phyloP scores from a whole-genome alignment of 1,284 basidiomycete genomes.

The Cryptococcus sp. region DNA sequence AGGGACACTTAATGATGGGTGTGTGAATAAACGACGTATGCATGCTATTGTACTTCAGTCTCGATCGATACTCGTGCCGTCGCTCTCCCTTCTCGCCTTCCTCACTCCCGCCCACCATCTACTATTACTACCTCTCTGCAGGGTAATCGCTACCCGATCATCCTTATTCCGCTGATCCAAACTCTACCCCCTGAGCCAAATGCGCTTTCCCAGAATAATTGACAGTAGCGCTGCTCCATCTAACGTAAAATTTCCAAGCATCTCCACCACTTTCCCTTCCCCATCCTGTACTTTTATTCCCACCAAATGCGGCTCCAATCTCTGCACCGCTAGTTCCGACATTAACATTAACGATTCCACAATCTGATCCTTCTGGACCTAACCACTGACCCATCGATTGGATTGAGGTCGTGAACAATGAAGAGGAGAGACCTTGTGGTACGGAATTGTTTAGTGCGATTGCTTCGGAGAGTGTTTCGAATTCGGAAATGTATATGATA shows the following conservation, averaged over 20 bases:
- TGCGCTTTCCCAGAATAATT: conserved; percentile 87
- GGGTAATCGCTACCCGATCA: too few species aligned
- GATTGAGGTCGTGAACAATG: conserved; percentile 72
- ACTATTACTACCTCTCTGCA: too few species aligned
- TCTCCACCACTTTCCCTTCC: conserved; percentile 95
- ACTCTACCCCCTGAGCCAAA: conserved; percentile 86
- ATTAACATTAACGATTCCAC: conserved; percentile 81
- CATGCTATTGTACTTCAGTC: too few species aligned
- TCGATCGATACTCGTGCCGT: too few species aligned
- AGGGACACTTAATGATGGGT: too few species aligned
- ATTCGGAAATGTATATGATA: conserved; percentile 77
- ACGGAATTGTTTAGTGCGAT: conserved; percentile 90
- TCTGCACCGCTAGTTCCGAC: conserved; percentile 92
- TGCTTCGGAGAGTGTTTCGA: conserved; percentile 84
- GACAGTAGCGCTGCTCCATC: conserved; percentile 65
- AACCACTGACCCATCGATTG: conserved; percentile 83
- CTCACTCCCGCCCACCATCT: too few species aligned
- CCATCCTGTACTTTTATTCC: conserved; percentile 58
- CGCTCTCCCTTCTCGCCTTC: too few species aligned
- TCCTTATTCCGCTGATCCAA: conserved; percentile 47
- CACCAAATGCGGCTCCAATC: conserved; percentile 86
- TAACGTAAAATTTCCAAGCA: conserved; percentile 77
- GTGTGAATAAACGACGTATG: too few species aligned
- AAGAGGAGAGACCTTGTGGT: conserved; percentile 71
- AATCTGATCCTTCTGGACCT: conserved; percentile 78